Evolutionary conservation across 495 filamentous ascomycete species (phyloP), one percentile per base, ranked within the genome.

Genomic region (Poronia punctata): DNA sequence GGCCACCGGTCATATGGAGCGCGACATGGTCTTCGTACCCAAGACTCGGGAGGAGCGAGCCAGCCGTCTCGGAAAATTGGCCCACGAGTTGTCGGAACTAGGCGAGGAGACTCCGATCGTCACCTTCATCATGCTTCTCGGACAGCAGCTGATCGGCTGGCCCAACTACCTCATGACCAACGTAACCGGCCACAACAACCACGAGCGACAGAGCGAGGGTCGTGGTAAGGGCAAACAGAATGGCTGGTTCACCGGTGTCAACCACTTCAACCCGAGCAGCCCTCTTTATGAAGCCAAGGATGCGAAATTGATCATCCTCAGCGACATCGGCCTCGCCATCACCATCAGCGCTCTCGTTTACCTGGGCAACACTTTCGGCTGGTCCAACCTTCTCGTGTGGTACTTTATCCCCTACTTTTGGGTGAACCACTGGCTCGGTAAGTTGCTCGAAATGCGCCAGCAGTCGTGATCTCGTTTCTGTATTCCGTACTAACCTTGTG

Each of bases 391-490:
- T 54, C 64, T 83, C 19, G 82, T 98, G 28, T 97, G 92, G 89
- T 98, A 97, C 64, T 79, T 85, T 56, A 54, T 93, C 41, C 92
- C 92, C 7, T 98, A 96, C 62, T 70, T 97, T 48, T 96, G 90
- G 90, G 92, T 97, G 17, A 94, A 98, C 76, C 90, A 97, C 78
- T 98, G 92, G 83, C 78, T 88, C 38, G 80, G 80, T 83, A 76
- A 69, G 79, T 67, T n/a, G n/a, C n/a, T n/a, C 35, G 17, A 35
- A 17, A 18, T 35, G 14, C 12, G 23, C 11, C 16, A 22, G 4
- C 25, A 8, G 31, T 18, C 4, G 24, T 24, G 16, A 21, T 15
- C 15, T 17, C 7, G n/a, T n/a, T n/a, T 16, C 5, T 11, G 8
- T 17, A 24, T 30, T 7, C 4, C 31, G n/a, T 11, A 5, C 34